These are phyloP conservation scores for Stephania japonica DNA, from an alignment of 164 flowering plant genomes.

Conservation along the genomic window DNA sequence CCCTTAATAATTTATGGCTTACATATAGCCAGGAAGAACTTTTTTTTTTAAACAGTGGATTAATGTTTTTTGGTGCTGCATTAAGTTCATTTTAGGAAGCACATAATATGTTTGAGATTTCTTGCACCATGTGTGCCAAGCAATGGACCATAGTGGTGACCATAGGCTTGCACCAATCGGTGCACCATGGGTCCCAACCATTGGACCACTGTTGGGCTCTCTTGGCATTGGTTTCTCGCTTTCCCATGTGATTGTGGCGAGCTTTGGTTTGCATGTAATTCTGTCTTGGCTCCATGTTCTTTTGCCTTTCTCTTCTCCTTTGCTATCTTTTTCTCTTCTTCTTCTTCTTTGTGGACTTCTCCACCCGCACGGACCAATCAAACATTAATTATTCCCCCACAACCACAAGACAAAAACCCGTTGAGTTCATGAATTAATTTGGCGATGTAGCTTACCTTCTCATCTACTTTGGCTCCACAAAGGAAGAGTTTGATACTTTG, in stretches of 20 bases:
- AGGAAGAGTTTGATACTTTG: too few relatives aligned
- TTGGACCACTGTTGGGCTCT: conserved; percentile 11
- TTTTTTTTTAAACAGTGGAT: too few relatives aligned
- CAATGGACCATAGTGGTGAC: conserved; percentile 7
- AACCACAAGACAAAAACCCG: background rate
- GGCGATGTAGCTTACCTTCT: conserved; percentile 32
- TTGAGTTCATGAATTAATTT: background rate
- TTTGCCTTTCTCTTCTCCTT: conserved; percentile 50
- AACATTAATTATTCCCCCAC: background rate
- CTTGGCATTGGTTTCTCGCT: conserved; percentile 27
- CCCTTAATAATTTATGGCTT: too few relatives aligned
- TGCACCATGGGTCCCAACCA: conserved; percentile 12
- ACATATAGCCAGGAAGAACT: too few relatives aligned
- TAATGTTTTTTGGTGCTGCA: too few relatives aligned
- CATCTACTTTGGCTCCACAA: conserved; percentile 51
- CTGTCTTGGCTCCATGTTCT: conserved; percentile 67
- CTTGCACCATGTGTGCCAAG: background rate
- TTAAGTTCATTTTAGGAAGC: too few relatives aligned
- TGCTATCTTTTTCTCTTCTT: conserved; percentile 53
- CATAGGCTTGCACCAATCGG: conserved; percentile 2
- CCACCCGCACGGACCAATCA: conserved; percentile 27
- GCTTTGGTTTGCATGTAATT: conserved; percentile 44
- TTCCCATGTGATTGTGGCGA: conserved; percentile 36
- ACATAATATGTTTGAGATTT: too few relatives aligned
- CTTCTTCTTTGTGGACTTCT: conserved; percentile 42